These are phyloP conservation scores for Perilla frutescens DNA, from an alignment of 257 asterid species.

Conservation along the genomic window DNA sequence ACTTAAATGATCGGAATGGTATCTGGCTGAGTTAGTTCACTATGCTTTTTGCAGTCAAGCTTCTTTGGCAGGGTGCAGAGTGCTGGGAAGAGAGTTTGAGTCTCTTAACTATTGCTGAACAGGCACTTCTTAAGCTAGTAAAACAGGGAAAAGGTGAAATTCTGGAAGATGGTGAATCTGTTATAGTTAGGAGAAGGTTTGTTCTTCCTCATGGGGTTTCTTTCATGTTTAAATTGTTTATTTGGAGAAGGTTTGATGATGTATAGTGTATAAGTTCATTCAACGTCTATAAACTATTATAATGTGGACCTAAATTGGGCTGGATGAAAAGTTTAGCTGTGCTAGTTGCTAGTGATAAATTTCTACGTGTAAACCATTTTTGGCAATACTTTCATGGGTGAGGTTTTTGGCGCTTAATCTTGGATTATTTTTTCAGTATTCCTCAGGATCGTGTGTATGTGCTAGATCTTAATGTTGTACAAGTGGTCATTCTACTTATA, in stretches of 20 bases:
- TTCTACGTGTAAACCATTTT: not conserved
- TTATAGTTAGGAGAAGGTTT: slow-evolving; percentile 77
- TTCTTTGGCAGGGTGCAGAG: slow-evolving; percentile 85
- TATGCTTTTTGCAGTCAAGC: slow-evolving; percentile 67
- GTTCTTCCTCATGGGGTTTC: slow-evolving; percentile 23
- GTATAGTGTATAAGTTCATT: not conserved
- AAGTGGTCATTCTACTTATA: not conserved
- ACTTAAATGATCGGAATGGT: not conserved
- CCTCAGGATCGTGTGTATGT: not conserved
- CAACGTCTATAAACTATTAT: not conserved
- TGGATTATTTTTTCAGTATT: not conserved
- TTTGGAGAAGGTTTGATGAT: not conserved
- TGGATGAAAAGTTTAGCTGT: not conserved
- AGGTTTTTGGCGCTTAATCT: not conserved
- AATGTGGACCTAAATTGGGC: not conserved
- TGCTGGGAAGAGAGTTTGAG: slow-evolving; percentile 90
- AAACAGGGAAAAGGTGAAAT: slow-evolving; percentile 39
- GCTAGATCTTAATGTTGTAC: not conserved
- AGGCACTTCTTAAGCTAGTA: slow-evolving; percentile 46
- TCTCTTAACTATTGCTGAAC: slow-evolving; percentile 75
- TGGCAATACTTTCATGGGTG: too few species aligned
- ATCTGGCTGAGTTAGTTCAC: slow-evolving; percentile 25
- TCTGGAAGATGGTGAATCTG: slow-evolving; percentile 38
- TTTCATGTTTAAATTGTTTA: slow-evolving; percentile 5
- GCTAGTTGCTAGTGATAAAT: not conserved